A percentile compares a stretch with the other conserved stretches of the same genome.
Evolutionary conservation across 1,284 basidiomycete species (phyloP).

Genomic region (Tetrapyrgos nigripes): DNA sequence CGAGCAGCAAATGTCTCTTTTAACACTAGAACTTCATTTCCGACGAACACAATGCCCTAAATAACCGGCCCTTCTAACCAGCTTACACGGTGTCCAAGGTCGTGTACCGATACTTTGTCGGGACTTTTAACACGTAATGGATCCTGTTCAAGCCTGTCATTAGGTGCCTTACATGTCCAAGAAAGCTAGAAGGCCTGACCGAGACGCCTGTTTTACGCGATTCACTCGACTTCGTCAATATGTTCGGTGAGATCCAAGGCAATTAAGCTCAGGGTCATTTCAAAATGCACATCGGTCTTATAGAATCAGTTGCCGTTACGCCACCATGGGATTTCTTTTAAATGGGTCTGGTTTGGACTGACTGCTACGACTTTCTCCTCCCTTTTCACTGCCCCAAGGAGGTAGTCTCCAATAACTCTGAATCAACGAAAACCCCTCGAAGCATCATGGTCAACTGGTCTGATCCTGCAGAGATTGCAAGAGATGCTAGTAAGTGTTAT

Average conservation of each 20-base stretch:
- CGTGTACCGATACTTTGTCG: not conserved
- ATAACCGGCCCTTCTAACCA: not conserved
- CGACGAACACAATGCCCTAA: not conserved
- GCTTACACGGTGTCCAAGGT: too few relatives aligned
- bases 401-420: too few relatives aligned
- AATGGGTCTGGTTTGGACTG: not conserved
- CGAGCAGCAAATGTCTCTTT: too few relatives aligned
- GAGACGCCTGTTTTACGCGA: not conserved
- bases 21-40: not conserved
- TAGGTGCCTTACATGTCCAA: not conserved
- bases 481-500: conserved; percentile 34
- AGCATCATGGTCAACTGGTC: conserved; percentile 60
- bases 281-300: not conserved
- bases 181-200: not conserved
- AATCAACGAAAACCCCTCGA: not conserved
- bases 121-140: not conserved
- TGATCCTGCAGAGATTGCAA: conserved; percentile 50
- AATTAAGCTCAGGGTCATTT: conserved; percentile 6
- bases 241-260: not conserved
- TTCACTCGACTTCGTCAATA: not conserved
- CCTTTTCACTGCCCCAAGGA: not conserved
- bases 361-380: not conserved
- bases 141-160: not conserved
- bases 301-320: too few relatives aligned
- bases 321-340: conserved; percentile 2